Evolutionary conservation across 805 yeast genomes (phyloP).

Genomic region (Sugiyamaella boreocaroliniensis): DNA sequence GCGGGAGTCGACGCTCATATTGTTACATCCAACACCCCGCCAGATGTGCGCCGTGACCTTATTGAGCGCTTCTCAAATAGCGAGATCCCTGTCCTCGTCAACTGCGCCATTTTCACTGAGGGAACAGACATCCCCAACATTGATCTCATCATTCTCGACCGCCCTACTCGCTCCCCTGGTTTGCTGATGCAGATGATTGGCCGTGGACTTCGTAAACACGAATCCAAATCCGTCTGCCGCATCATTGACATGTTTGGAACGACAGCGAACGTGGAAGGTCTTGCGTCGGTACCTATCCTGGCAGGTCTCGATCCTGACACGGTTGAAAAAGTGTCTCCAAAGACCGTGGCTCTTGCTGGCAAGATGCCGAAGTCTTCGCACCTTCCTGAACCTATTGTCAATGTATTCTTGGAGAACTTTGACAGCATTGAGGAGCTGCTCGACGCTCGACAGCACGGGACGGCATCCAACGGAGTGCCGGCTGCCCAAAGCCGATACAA

Average conservation of each 20-base stretch:
- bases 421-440: slow-evolving; percentile 10
- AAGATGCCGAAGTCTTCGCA: neutral
- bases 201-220: slow-evolving; percentile 66
- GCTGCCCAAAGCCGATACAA: slow-evolving; percentile 5
- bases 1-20: slow-evolving; percentile 63
- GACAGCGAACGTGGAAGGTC: slow-evolving; percentile 38
- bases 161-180: slow-evolving; percentile 74
- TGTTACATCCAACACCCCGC: slow-evolving; percentile 61
- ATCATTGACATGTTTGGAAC: slow-evolving; percentile 73
- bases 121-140: slow-evolving; percentile 92
- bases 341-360: neutral
- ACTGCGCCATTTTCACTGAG: slow-evolving; percentile 87
- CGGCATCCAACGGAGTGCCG: neutral
- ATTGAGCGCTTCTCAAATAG: slow-evolving; percentile 58
- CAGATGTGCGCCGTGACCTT: slow-evolving; percentile 43
- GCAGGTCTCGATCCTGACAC: slow-evolving; percentile 17
- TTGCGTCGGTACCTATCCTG: slow-evolving; percentile 50
- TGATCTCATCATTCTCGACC: slow-evolving; percentile 67
- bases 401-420: slow-evolving; percentile 7
- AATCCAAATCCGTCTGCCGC: slow-evolving; percentile 59
- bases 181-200: slow-evolving; percentile 85
- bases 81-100: slow-evolving; percentile 63
- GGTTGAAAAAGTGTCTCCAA: neutral
- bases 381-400: neutral
- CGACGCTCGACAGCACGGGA: neutral